A percentile compares a stretch with the other conserved stretches of the same genome.
Conservation (phyloP, 2,329 filamentous ascomycete genomes). For the Fusarium tjaetaba region DNA sequence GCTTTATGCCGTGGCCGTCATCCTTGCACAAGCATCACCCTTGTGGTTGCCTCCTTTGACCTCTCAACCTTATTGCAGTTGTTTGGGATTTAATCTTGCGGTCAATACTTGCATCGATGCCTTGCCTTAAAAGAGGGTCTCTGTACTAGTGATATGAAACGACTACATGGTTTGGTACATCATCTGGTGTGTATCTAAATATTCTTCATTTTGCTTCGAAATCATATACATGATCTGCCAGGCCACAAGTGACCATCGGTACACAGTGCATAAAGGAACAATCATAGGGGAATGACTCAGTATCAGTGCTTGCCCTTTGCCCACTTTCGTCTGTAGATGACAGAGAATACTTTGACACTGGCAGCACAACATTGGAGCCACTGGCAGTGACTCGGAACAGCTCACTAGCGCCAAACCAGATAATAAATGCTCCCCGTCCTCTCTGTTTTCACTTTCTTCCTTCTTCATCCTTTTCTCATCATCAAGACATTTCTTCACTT, state of each 20-base stretch:
- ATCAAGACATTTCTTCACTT: neutral
- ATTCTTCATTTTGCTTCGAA: neutral
- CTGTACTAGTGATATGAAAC: neutral
- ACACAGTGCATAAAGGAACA: neutral
- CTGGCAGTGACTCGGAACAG: neutral
- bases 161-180: too few relatives aligned
- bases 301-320: rapidly evolving
- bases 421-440: neutral
- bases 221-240: neutral
- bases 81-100: too few relatives aligned
- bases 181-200: rapidly evolving
- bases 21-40: neutral
- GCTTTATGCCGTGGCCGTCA: neutral
- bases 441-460: neutral
- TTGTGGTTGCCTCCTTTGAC: neutral
- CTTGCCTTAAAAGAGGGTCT: neutral
- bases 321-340: rapidly evolving
- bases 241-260: rapidly evolving
- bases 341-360: neutral
- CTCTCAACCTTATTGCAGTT: too few relatives aligned
- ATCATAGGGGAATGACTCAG: neutral
- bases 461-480: neutral
- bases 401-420: neutral
- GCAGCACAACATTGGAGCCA: neutral
- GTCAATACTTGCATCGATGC: too few relatives aligned